Percentiles rank a stretch among this genome's conserved stretches.
Evolutionary conservation across 2,329 filamentous ascomycete species (phyloP).

Genomic region (Talaromyces sp.): DNA sequence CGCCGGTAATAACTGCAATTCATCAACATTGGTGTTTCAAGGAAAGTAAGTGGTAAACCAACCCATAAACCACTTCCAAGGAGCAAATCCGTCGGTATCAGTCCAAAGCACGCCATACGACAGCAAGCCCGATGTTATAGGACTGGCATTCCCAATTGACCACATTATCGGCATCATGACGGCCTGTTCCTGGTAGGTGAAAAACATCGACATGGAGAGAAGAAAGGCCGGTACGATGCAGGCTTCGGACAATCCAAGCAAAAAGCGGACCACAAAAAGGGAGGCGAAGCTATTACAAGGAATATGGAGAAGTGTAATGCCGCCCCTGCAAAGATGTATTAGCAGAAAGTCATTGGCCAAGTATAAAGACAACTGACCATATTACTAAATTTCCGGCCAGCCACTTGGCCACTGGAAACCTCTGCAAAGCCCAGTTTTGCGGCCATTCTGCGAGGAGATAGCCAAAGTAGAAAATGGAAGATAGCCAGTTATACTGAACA

Average conservation of each 20-base stretch:
- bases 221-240: conserved; percentile 47
- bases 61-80: conserved; percentile 39
- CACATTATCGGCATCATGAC: conserved; percentile 30
- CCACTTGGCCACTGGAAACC: conserved; percentile 9
- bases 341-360: background rate
- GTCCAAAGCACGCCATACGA: conserved; percentile 40
- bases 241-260: conserved; percentile 50
- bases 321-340: background rate
- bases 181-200: conserved; percentile 32
- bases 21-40: background rate
- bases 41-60: background rate
- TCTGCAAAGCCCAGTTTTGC: conserved; percentile 8
- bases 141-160: conserved; percentile 35
- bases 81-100: conserved; percentile 28
- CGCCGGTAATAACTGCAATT: conserved; percentile 2
- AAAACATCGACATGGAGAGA: conserved; percentile 35
- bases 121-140: conserved; percentile 35
- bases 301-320: conserved; percentile 26
- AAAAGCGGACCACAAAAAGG: conserved; percentile 45
- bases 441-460: conserved; percentile 9
- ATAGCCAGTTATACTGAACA: conserved; percentile 9
- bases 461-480: conserved; percentile 10
- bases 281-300: conserved; percentile 44
- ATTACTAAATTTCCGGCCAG: conserved; percentile 6
- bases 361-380: background rate